Conservation (phyloP, 345 rosid species). For the Geranium rotundifolium region DNA sequence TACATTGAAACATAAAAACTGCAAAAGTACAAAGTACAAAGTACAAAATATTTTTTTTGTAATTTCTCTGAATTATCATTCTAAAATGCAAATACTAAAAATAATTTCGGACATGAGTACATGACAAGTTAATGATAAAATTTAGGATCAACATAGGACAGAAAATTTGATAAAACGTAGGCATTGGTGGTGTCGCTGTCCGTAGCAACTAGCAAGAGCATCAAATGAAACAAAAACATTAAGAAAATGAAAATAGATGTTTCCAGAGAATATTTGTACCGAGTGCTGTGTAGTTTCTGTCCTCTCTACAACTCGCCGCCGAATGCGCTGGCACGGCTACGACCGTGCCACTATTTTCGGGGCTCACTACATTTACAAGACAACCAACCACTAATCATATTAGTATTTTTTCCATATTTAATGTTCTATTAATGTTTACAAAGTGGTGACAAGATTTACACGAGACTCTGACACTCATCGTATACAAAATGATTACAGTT, state of each 20-base stretch:
- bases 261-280: conserved; percentile 24
- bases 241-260: conserved; percentile 16
- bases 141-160: background rate
- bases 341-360: background rate
- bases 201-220: background rate
- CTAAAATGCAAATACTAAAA: background rate
- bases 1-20: too few species aligned
- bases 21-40: too few species aligned
- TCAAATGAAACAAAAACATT: background rate
- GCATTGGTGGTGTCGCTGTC: background rate
- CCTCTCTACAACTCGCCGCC: background rate
- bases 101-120: too few species aligned
- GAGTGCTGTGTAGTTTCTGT: background rate
- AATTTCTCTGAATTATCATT: too few species aligned
- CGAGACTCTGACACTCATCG: too few species aligned
- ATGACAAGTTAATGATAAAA: background rate
- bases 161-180: conserved; percentile 5
- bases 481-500: too few species aligned
- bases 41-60: too few species aligned
- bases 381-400: too few species aligned
- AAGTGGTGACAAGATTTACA: too few species aligned
- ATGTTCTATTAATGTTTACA: background rate
- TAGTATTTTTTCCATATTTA: too few species aligned
- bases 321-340: background rate
- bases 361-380: background rate